Base-by-base conservation (phyloP, 139 green algal genomes). In the Chlorella sorokiniana region DNA sequence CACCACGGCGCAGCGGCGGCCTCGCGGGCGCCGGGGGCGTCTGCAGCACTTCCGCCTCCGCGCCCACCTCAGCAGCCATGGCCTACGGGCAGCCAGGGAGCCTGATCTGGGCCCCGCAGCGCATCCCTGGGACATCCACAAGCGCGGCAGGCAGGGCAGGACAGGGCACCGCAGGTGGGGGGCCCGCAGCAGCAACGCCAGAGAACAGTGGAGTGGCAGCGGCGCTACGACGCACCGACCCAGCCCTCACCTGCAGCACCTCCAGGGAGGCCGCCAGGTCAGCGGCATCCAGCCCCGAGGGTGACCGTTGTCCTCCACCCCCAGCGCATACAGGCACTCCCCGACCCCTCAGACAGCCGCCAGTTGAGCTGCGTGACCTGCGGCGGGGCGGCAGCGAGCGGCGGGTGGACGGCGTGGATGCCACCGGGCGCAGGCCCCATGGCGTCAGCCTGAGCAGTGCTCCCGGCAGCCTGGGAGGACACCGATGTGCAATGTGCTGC, bases 321-420 rank as follows among this genome's bases (percentile, higher is more conserved):
- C 73, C 11, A 79, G 52, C 3, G 37, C 59, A 52, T 97, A 97
- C 70, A 93, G 91, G 77, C 88, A 94, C 76, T 92, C 79, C 0
- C 94, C 94, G 35, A 83, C 78, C 93, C 94, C 78, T 98, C 93
- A 27, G 92, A 90, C 76, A 98, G 87, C 38, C 93, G 82, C 73
- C 86, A 98, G 73, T 96, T 93, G 86, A 98, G 91, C 80, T 98
- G 94, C 0, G 93, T 97, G 31, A 95, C 91, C 93, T 95, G 86
- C 80, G 77, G 27, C 0, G n/a, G 56, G 18, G 29, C 23, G 95
- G 92, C 85, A 97, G 90, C 88, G 96, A 93, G 76, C 97, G 90
- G 75, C 95, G 91, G 48, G 93, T 86, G 20, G 91, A 70, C 7
- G 86, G 82, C 59, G 90, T 89, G 0, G 87, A 88, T 37, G 91